A percentile compares a stretch with the other conserved stretches of the same genome.
Conservation (phyloP, 257 asterid genomes). For the Primulina huaijiensis region DNA sequence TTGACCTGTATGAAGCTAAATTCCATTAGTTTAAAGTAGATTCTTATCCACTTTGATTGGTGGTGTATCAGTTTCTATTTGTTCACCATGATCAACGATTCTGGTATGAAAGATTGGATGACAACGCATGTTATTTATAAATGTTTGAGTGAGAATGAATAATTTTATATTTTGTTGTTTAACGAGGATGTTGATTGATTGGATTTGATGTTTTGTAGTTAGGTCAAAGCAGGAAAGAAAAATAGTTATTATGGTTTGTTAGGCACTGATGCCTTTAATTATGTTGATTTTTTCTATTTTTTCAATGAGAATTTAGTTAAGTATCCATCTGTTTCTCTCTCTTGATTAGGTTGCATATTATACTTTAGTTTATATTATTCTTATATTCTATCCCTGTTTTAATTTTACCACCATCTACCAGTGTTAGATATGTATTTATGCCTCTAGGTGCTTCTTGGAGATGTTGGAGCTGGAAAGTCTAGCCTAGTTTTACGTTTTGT, state of each 20-base stretch:
- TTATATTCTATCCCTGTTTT: neutral
- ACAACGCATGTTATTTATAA: neutral
- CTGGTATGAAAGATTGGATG: neutral
- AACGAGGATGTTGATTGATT: neutral
- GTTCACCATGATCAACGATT: neutral
- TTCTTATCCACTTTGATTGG: neutral
- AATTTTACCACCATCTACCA: slow-evolving; percentile 13
- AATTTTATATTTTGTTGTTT: neutral
- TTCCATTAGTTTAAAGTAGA: neutral
- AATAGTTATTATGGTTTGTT: neutral
- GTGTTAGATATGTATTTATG: slow-evolving; percentile 11
- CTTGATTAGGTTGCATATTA: neutral
- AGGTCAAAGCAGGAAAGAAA: neutral
- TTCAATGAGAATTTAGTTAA: slow-evolving; percentile 5
- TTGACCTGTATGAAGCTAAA: neutral
- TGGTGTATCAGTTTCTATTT: neutral
- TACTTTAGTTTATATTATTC: slow-evolving; percentile 4
- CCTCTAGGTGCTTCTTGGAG: slow-evolving; percentile 78
- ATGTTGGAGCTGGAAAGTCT: slow-evolving; percentile 90
- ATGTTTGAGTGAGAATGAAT: neutral
- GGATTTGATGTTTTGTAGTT: neutral
- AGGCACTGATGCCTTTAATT: neutral
- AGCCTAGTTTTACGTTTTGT: slow-evolving; percentile 82
- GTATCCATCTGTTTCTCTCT: neutral
- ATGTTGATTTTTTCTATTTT: neutral